Base-by-base conservation (phyloP, 2,329 filamentous ascomycete species). In the Orbilia brochopaga region DNA sequence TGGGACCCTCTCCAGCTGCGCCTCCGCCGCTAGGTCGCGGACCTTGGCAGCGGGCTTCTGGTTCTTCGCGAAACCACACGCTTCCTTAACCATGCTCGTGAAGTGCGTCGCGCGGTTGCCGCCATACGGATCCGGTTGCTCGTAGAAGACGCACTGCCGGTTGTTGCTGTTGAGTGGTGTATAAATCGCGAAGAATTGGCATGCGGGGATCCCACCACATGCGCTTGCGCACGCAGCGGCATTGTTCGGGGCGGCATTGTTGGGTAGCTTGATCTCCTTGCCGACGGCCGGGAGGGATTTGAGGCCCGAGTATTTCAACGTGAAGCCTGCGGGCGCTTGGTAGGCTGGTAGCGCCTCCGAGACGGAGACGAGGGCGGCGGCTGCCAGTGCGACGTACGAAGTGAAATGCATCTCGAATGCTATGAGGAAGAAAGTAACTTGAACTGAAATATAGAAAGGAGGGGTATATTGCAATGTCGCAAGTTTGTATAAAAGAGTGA, bases 171-270 rank as follows among this genome's bases (percentile, higher is more conserved):
- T 50, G 23, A 59, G 27, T 7, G 59, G 59, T 2, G 66, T 58
- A 32, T 59, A 70, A 13, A 70, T 64, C 5, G 46, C 48, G 30
- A 70, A 70, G 37, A 64, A 64, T 19, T 60, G 58, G 50, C 66
- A 70, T 5, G 48, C 51, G 1, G 53, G 40, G n/a, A 60, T 59
- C 4, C 58, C 37, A 27, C 30, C 17, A 19, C 66, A 70, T 2
- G 44, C 44, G 5, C 27, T 42, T 8, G 66, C 66, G 15, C 66
- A 70, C 1, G 59, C 51, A 7, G 17, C 1, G 11, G 48, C 46
- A 2, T 46, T 55, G n/a, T 46, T 44, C 1, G 50, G 37, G 4
- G 17, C 13, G 4, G 50, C 50, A 11, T n/a, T 37, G 1, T 32
- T 23, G 13, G 46, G 42, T 15, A 54, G 50, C 19, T 56, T 15